Conservation (phyloP, 2,329 filamentous ascomycete species). For the Alternaria sp. region DNA sequence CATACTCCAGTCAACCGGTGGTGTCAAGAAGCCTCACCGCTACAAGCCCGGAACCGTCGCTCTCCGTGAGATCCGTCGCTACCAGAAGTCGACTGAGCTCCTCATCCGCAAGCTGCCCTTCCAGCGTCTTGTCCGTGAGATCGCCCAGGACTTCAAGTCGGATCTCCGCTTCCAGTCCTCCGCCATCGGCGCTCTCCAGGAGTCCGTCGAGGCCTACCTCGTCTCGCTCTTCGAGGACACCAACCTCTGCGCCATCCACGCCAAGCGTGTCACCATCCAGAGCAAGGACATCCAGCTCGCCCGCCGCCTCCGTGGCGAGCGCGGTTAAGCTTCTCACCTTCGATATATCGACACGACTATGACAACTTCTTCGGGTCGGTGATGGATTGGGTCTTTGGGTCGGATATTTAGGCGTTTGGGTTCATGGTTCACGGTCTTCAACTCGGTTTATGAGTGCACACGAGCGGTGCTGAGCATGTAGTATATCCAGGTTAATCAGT, state of each 20-base stretch:
- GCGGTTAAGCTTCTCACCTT: slow-evolving; percentile 52
- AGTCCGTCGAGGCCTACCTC: slow-evolving; percentile 94
- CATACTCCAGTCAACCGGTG: slow-evolving; percentile 75
- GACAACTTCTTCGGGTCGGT: slow-evolving; percentile 32
- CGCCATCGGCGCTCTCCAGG: slow-evolving; percentile 89
- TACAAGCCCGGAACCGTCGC: slow-evolving; percentile 74
- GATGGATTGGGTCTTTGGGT: slow-evolving; percentile 31
- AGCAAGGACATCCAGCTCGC: slow-evolving; percentile 98
- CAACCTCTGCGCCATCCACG: slow-evolving; percentile 95
- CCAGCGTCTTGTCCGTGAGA: slow-evolving; percentile 78
- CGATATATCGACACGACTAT: slow-evolving; percentile 28
- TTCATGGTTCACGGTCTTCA: slow-evolving; percentile 46
- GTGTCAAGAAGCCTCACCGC: slow-evolving; percentile 63
- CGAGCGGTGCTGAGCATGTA: slow-evolving; percentile 46
- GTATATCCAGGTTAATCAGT: slow-evolving; percentile 48
- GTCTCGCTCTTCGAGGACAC: slow-evolving; percentile 96
- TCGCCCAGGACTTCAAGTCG: slow-evolving; percentile 68
- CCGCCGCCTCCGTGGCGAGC: slow-evolving; percentile 61
- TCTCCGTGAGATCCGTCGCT: slow-evolving; percentile 87
- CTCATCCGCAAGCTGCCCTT: slow-evolving; percentile 82
- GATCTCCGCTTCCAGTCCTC: slow-evolving; percentile 95
- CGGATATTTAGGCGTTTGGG: slow-evolving; percentile 45
- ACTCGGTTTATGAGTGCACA: slow-evolving; percentile 45
- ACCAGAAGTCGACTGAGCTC: slow-evolving; percentile 88
- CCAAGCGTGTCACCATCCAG: slow-evolving; percentile 94